Conservation (phyloP, 306 rosid genomes). For the Lupinus albus region DNA sequence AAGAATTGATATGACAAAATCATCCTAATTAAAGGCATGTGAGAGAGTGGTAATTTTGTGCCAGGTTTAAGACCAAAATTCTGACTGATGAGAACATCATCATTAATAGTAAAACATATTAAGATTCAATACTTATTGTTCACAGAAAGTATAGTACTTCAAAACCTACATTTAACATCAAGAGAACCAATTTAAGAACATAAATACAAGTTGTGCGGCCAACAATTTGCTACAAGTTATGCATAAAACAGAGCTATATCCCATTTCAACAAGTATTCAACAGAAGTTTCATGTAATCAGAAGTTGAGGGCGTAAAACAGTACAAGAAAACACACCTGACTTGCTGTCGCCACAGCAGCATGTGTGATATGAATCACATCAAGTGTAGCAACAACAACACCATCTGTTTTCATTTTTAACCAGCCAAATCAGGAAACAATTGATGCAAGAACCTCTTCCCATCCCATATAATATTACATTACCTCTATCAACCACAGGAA, state of each 20-base stretch:
- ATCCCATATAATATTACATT: slow-evolving; percentile 24
- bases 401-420: slow-evolving; percentile 61
- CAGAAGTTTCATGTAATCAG: neutral
- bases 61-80: slow-evolving; percentile 3
- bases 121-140: slow-evolving; percentile 14
- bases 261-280: slow-evolving; percentile 27
- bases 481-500: slow-evolving; percentile 90
- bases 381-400: slow-evolving; percentile 67
- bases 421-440: slow-evolving; percentile 42
- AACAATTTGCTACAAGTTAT: neutral
- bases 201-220: neutral
- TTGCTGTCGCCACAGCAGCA: slow-evolving; percentile 93
- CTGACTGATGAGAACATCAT: slow-evolving; percentile 16
- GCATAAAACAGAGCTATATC: slow-evolving; percentile 19
- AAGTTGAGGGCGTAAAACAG: slow-evolving; percentile 6
- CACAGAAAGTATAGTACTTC: neutral
- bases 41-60: too few species aligned
- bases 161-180: neutral
- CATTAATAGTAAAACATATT: neutral
- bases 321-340: slow-evolving; percentile 48
- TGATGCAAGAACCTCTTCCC: neutral
- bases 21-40: too few species aligned
- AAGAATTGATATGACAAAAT: neutral
- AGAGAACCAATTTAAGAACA: neutral
- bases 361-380: slow-evolving; percentile 90